Evolutionary conservation across 139 green algal species (phyloP), one percentile per base, ranked within the genome.

Genomic region (Volvox reticuliferus): DNA sequence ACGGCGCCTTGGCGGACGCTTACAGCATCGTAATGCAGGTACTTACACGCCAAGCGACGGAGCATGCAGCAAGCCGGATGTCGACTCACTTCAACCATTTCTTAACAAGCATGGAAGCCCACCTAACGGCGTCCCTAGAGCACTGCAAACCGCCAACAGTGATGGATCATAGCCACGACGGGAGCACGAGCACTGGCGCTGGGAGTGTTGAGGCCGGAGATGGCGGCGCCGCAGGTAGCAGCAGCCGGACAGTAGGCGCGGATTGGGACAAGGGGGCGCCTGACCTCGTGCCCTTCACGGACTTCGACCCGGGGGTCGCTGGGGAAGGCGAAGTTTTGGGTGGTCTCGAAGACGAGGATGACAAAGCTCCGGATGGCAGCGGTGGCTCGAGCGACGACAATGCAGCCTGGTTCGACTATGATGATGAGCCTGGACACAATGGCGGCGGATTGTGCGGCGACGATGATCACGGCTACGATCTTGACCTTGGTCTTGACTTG

Each of bases 251-350:
- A 73, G 65, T 5, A 16, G 65, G 12, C 5, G 65, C 21, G 24
- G 65, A 24, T 73, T 30, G 65, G 65, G 21, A 12, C 65, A 28
- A 12, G 65, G 65, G 65, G 12, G 65, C 83, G 37, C 87, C 88
- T 16, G 85, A 89, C n/a, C 88, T 95, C 33, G 93, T 95, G 22
- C 88, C 88, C 0, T 95, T 95, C 82, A 79, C 82, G 37, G 91
- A 69, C 73, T 95, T 95, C 85, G 91, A 94, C 24, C 36, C 33
- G 0, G 67, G 17, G 1, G 17, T 91, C 18, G 50, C 82, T 3
- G 92, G 90, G 1, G 87, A 79, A 9, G 92, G 86, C 12, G 87
- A 93, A 82, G 14, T 80, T 33, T 24, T 93, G 13, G 92, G 91
- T 22, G 86, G 67, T 28, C 35, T 88, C 36, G 76, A 86, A 55